Evolutionary conservation across 164 flowering plant genomes (phyloP).

Genomic region (Santalum album): DNA sequence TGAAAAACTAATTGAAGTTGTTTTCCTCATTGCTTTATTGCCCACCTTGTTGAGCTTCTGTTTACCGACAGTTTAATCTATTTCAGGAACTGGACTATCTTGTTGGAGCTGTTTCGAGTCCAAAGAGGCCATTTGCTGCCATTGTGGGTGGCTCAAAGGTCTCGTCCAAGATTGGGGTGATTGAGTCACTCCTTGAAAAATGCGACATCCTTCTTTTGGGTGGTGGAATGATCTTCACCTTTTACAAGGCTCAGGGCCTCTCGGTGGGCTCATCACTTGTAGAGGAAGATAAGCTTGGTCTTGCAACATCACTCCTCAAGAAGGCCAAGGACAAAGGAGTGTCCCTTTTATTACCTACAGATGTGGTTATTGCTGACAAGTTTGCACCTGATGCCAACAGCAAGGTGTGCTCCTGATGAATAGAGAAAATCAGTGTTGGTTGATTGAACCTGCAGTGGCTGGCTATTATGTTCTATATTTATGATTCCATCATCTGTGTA

Average conservation of each 20-base stretch:
- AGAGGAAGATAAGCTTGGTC: conserved; percentile 70
- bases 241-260: conserved; percentile 76
- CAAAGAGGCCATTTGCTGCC: conserved; percentile 79
- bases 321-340: conserved; percentile 78
- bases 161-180: conserved; percentile 77
- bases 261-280: conserved; percentile 74
- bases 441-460: not conserved
- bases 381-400: conserved; percentile 81
- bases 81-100: conserved; percentile 70
- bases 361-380: conserved; percentile 72
- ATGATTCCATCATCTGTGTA: not conserved
- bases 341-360: conserved; percentile 59
- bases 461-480: not conserved
- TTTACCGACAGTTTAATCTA: conserved; percentile 1
- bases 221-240: conserved; percentile 84
- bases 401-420: conserved; percentile 35
- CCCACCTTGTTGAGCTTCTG: not conserved
- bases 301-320: conserved; percentile 59
- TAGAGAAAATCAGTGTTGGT: not conserved
- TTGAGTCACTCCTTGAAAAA: conserved; percentile 67
- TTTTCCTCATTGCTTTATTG: too few relatives aligned
- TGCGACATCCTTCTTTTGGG: conserved; percentile 65
- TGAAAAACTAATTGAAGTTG: not conserved
- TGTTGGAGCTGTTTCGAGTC: conserved; percentile 70
- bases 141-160: conserved; percentile 86